Evolutionary conservation across 805 yeast species (phyloP), one percentile per base, ranked within the genome.

Genomic region (Myxozyma melibiosi): DNA sequence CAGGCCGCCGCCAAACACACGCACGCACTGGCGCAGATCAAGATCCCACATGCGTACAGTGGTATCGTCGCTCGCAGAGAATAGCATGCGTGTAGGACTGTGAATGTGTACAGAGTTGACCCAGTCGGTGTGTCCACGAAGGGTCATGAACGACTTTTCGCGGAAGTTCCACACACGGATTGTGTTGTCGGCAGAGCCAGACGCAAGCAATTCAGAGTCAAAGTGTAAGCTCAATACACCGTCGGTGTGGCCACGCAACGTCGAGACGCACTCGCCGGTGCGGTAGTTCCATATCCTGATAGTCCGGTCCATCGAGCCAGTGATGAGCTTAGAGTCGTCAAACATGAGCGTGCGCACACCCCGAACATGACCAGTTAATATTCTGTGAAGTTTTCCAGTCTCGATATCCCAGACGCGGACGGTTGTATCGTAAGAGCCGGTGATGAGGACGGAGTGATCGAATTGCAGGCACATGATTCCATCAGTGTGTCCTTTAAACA

Each of bases 91-190:
- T 42, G 96, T 84, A 53, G 81, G 81, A 2, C 88, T 80, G 71
- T 91, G 96, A 53, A 91, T 83, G 73, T 88, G 88, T 51, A 94
- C 98, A 60, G 88, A 83, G 63, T 89, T 90, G 18, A 94, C 97
- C 84, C 95, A 85, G 65, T 88, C 97, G 0, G 86, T 80, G 70
- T 94, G 99, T 5, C 99, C 99, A 40, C 97, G 78, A 57, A 94
- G 77, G 0, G 98, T 90, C 72, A 86, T 89, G 69, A 97, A 94
- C 0, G 96, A 88, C 73, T 96, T 79, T 5, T 90, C 83, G 69
- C 88, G 96, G 44, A 94, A 96, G 70, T 94, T 95, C 99, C 99
- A 94, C 13, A 94, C 91, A 71, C 90, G 90, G 53, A 94, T 86
- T 0, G 96, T 90, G 61, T 82, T 80, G 73, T 94, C 99, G 0